These are phyloP conservation scores for Xylaria curta DNA, from an alignment of 495 filamentous ascomycete species.

Conservation along the genomic window DNA sequence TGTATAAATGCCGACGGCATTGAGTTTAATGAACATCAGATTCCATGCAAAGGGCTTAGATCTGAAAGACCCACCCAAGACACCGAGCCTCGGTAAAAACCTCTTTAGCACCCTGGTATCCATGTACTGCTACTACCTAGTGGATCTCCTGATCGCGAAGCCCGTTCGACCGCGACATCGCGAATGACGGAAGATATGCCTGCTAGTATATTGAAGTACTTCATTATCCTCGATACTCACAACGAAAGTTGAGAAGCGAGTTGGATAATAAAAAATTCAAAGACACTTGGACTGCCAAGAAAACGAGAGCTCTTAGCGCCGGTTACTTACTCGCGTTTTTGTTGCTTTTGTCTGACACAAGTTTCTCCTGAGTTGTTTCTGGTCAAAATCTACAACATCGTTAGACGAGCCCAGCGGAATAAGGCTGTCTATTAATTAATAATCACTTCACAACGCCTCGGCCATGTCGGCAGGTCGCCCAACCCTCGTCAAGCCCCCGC, in stretches of 20 bases:
- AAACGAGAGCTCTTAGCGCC: conserved; percentile 10
- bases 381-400: background rate
- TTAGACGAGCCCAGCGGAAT: background rate
- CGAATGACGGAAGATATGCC: background rate
- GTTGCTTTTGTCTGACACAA: conserved; percentile 5
- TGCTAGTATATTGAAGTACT: background rate
- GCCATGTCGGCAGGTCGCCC: conserved; percentile 32
- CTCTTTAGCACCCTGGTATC: background rate
- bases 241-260: background rate
- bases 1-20: background rate
- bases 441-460: background rate
- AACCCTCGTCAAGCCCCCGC: conserved; percentile 80
- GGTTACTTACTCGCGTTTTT: background rate
- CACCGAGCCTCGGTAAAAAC: conserved; percentile 39
- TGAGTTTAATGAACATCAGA: background rate
- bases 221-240: background rate
- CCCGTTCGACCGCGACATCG: background rate
- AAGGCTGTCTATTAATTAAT: background rate
- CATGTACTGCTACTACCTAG: background rate
- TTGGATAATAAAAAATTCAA: background rate
- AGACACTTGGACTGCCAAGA: background rate
- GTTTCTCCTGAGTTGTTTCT: background rate
- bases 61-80: conserved; percentile 3
- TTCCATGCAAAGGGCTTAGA: background rate
- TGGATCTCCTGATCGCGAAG: background rate